These are phyloP conservation scores for Aspergillus nidulans DNA, from an alignment of 495 filamentous ascomycete genomes.

Conservation along the genomic window DNA sequence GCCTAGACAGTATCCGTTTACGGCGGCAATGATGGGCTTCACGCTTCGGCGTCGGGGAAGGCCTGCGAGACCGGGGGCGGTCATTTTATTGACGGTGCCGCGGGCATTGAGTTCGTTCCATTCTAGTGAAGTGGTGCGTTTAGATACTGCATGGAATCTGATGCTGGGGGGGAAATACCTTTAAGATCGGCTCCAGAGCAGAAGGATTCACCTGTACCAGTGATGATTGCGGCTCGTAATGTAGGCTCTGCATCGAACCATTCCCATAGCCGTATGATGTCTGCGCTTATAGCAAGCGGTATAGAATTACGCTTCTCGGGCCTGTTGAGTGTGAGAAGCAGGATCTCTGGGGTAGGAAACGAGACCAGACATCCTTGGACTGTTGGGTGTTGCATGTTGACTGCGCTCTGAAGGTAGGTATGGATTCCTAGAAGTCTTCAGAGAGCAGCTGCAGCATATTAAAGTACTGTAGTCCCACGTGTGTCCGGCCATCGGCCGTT, in stretches of 20 bases:
- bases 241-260: constrained; percentile 49
- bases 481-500: background rate
- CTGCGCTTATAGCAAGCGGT: constrained; percentile 41
- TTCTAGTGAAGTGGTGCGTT: constrained; percentile 25
- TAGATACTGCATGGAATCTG: background rate
- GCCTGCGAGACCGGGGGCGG: constrained; percentile 48
- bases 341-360: constrained; percentile 37
- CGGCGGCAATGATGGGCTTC: constrained; percentile 66
- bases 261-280: constrained; percentile 46
- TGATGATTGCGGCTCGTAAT: constrained; percentile 52
- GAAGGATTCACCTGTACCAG: constrained; percentile 51
- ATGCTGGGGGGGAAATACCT: constrained; percentile 17
- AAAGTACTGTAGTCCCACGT: background rate
- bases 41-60: constrained; percentile 47
- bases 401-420: background rate
- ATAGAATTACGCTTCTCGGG: constrained; percentile 47
- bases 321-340: constrained; percentile 42
- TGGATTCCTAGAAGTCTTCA: constrained; percentile 10
- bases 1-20: constrained; percentile 71
- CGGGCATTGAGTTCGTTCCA: constrained; percentile 35
- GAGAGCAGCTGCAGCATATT: background rate
- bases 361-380: constrained; percentile 30
- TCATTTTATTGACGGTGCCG: constrained; percentile 40
- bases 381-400: constrained; percentile 17
- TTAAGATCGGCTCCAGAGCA: constrained; percentile 54